Evolutionary conservation across 768 basidiomycete species (phyloP), one percentile per base, ranked within the genome.

Genomic region (Lentinula aciculospora): DNA sequence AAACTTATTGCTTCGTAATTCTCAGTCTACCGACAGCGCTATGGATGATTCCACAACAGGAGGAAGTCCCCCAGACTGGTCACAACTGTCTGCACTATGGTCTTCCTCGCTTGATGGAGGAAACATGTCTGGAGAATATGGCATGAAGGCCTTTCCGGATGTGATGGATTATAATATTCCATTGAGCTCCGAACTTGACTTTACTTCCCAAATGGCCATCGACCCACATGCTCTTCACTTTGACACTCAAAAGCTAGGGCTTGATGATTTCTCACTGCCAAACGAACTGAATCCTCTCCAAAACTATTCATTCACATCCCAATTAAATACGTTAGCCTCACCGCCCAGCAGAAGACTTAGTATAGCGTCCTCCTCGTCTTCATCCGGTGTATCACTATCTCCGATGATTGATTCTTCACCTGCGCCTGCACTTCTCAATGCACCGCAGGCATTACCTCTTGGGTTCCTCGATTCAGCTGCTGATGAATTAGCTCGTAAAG

Each of bases 151-250:
- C 66, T 3, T 74, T 62, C 55, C 65, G 58, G 80, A 79, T 42
- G 67, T 73, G 59, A 76, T 77, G 69, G 74, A 76, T 50, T 82
- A 72, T 62, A 63, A 62, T 25, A 67, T 59, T 61, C 78, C 66
- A 60, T 80, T 76, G 67, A 60, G 68, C 67, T 81, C 85, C 78
- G 82, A 84, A 68, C 76, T 88, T 69, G 85, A 87, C 64, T 82
- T 85, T 56, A 73, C 76, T 66, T 78, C 81, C 3, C 70, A 79
- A 19, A 77, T 84, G 63, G 78, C 80, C 1, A 77, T 90, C 55
- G 85, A 90, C 58, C 87, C 89, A 29, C 83, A 74, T 62, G 73
- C 80, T 6, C 71, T 89, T 12, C 86, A 88, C 64, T 82, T 72
- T 64, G 69, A 76, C 62, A 39, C 28, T 45, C 57, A 53, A 25